phyloP scores from a whole-genome alignment of 768 basidiomycete genomes.

The Termitomyces sp. region DNA sequence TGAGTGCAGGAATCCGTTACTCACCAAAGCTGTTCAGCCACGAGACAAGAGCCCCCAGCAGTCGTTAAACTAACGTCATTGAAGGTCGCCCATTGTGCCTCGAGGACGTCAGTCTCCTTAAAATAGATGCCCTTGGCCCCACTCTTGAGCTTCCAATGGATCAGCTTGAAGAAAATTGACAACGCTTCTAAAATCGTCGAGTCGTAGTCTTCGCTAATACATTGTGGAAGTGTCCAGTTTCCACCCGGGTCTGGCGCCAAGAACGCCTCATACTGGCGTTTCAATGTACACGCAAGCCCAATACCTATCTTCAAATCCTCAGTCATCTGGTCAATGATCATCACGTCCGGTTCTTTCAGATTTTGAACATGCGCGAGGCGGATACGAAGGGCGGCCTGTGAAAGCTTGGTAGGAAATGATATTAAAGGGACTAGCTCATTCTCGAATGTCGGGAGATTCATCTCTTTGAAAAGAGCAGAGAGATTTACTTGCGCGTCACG shows the following conservation, averaged over 20 bases:
- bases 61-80: constrained; percentile 89
- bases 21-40: constrained; percentile 95
- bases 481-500: constrained; percentile 85
- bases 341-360: constrained; percentile 80
- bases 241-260: constrained; percentile 81
- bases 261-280: constrained; percentile 92
- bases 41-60: constrained; percentile 80
- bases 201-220: constrained; percentile 90
- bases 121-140: constrained; percentile 91
- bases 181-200: constrained; percentile 83
- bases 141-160: constrained; percentile 95
- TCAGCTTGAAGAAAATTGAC: constrained; percentile 85
- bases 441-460: constrained; percentile 91
- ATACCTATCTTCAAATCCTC: constrained; percentile 91
- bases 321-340: constrained; percentile 92
- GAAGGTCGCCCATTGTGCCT: constrained; percentile 94
- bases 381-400: constrained; percentile 86
- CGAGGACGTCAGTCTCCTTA: constrained; percentile 97
- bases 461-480: constrained; percentile 69
- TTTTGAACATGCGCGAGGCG: constrained; percentile 87
- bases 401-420: constrained; percentile 93
- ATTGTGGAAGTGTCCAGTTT: constrained; percentile 85
- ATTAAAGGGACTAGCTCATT: constrained; percentile 87
- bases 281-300: constrained; percentile 90
- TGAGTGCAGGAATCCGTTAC: constrained; percentile 19